These are phyloP conservation scores for Vigna hirtella DNA, from an alignment of 306 rosid species.

Conservation along the genomic window DNA sequence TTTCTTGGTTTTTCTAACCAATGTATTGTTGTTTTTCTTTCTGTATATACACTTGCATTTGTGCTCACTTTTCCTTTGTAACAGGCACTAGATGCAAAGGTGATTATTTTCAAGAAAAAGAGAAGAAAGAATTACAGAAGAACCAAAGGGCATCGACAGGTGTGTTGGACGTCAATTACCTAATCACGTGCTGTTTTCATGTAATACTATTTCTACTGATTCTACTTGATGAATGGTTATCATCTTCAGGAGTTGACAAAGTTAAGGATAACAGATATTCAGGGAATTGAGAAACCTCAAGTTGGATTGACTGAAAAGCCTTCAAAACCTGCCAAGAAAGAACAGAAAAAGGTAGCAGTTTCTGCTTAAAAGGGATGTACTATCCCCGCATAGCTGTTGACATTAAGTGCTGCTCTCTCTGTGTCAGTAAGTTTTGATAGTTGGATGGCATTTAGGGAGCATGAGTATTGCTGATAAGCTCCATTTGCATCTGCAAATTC, in stretches of 20 bases:
- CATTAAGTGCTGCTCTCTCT: conserved; percentile 22
- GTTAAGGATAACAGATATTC: conserved; percentile 86
- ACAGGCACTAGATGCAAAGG: conserved; percentile 90
- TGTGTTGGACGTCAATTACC: conserved; percentile 44
- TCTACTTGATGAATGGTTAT: conserved; percentile 36
- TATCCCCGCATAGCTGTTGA: conserved; percentile 3
- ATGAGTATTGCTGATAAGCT: conserved; percentile 35
- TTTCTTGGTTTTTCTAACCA: neutral
- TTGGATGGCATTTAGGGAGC: conserved; percentile 43
- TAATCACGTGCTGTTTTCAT: conserved; percentile 1
- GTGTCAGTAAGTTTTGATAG: conserved; percentile 19
- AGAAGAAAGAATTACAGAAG: conserved; percentile 94
- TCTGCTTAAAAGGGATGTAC: conserved; percentile 51
- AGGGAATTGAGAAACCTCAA: conserved; percentile 82
- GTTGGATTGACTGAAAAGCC: conserved; percentile 51
- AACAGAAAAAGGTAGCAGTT: conserved; percentile 69
- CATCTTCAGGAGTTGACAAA: conserved; percentile 81
- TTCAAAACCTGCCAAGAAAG: conserved; percentile 62
- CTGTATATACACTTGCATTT: neutral
- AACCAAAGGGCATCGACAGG: conserved; percentile 93
- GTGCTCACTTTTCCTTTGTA: conserved; percentile 33
- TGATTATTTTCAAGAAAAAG: conserved; percentile 91
- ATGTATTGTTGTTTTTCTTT: neutral
- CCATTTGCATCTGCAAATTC: conserved; percentile 38
- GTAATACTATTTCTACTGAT: conserved; percentile 24